These are phyloP conservation scores for Penicillium daleae DNA, from an alignment of 495 filamentous ascomycete genomes.

Conservation along the genomic window DNA sequence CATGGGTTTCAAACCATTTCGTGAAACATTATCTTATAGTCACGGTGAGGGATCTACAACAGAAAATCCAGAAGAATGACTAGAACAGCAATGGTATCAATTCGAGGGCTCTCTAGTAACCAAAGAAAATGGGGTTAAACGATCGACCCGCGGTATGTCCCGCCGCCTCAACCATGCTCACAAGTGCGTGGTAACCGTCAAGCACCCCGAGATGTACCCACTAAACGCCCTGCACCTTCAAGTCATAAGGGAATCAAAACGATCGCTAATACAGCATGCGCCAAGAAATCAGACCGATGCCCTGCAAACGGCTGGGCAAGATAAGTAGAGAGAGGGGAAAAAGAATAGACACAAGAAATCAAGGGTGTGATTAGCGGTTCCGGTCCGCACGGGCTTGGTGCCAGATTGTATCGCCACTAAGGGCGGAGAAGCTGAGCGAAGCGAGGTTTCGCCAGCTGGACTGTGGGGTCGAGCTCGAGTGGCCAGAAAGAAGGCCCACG, in stretches of 20 bases:
- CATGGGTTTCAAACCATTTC: neutral
- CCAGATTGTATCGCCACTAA: conserved; percentile 57
- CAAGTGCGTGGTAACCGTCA: conserved; percentile 23
- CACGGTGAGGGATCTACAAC: neutral
- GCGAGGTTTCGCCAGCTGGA: conserved; percentile 48
- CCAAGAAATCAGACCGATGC: conserved; percentile 31
- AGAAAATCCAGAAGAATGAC: neutral
- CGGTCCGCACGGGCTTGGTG: conserved; percentile 51
- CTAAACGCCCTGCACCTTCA: conserved; percentile 40
- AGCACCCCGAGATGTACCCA: conserved; percentile 28
- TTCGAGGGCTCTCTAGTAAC: conserved; percentile 10
- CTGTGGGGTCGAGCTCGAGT: conserved; percentile 41
- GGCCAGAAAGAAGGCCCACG: conserved; percentile 44
- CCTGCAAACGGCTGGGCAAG: conserved; percentile 10
- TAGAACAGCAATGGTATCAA: conserved; percentile 7
- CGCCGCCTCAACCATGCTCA: conserved; percentile 29
- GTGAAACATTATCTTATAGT: no score
- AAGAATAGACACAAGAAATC: conserved; percentile 20
- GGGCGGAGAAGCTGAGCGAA: conserved; percentile 51
- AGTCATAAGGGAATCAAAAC: conserved; percentile 33
- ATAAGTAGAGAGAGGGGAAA: conserved; percentile 14
- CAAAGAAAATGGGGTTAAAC: conserved; percentile 16
- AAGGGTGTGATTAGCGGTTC: conserved; percentile 38
- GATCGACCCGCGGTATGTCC: conserved; percentile 30
- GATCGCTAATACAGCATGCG: conserved; percentile 46